Evolutionary conservation across 306 rosid genomes (phyloP).

Genomic region (Arachis stenosperma): DNA sequence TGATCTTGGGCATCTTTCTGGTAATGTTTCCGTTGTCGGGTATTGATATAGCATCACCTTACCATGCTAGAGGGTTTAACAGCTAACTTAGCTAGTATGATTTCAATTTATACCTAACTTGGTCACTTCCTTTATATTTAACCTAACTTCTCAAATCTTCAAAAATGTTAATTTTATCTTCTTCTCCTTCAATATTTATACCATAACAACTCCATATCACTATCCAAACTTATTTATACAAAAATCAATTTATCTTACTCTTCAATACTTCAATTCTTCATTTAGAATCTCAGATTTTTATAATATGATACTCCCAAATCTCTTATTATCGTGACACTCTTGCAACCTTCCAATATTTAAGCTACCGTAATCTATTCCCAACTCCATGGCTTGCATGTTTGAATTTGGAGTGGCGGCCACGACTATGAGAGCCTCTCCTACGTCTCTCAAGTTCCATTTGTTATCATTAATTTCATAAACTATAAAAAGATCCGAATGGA

Average conservation of each 20-base stretch:
- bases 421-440: conserved; percentile 63
- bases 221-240: conserved; percentile 31
- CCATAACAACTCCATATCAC: too few species aligned
- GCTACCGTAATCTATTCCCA: conserved; percentile 38
- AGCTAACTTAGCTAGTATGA: too few species aligned
- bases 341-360: conserved; percentile 54
- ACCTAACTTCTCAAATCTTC: too few species aligned
- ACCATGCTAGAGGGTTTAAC: too few species aligned
- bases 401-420: conserved; percentile 64
- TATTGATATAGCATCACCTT: too few species aligned
- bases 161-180: too few species aligned
- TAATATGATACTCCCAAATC: conserved; percentile 39
- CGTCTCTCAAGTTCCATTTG: not conserved
- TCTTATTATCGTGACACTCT: conserved; percentile 35
- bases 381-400: conserved; percentile 40
- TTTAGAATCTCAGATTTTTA: conserved; percentile 49
- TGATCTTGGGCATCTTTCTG: too few species aligned
- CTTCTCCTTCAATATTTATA: too few species aligned
- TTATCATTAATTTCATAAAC: not conserved
- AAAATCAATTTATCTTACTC: conserved; percentile 52
- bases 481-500: conserved; percentile 45
- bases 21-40: too few species aligned
- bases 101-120: too few species aligned
- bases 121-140: too few species aligned
- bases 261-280: conserved; percentile 39